phyloP scores from a whole-genome alignment of 1,284 basidiomycete species.

The Moesziomyces aphidis region DNA sequence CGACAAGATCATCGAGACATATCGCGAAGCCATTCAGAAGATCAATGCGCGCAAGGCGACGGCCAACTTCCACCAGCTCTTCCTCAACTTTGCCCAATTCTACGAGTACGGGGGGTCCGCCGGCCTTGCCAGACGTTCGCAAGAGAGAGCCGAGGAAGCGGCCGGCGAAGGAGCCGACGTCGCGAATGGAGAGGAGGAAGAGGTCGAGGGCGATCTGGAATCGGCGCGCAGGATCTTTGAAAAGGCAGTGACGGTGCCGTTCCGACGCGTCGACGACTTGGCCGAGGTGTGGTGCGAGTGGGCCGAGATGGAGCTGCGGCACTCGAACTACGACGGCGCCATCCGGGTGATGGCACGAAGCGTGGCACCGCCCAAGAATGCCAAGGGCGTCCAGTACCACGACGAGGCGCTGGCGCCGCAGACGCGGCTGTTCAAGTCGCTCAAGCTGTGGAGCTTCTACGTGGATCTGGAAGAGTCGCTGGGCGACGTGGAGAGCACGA shows the following conservation, averaged over 20 bases:
- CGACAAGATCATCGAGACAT: slow-evolving; percentile 92
- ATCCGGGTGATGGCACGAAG: slow-evolving; percentile 96
- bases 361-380: slow-evolving; percentile 81
- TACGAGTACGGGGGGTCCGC: slow-evolving; percentile 89
- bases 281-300: slow-evolving; percentile 99
- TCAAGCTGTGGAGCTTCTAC: slow-evolving; percentile 99
- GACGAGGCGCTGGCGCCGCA: slow-evolving; percentile 93
- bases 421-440: slow-evolving; percentile 91
- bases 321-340: slow-evolving; percentile 96
- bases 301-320: slow-evolving; percentile 96
- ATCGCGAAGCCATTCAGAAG: slow-evolving; percentile 87
- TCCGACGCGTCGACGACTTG: slow-evolving; percentile 94
- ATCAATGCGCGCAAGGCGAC: slow-evolving; percentile 91
- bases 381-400: slow-evolving; percentile 86
- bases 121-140: slow-evolving; percentile 26
- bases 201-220: slow-evolving; percentile 82
- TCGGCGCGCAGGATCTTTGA: slow-evolving; percentile 92
- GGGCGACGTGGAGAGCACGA: slow-evolving; percentile 90
- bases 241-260: slow-evolving; percentile 89
- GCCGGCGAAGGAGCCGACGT: slow-evolving; percentile 72
- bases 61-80: slow-evolving; percentile 88
- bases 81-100: slow-evolving; percentile 95
- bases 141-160: slow-evolving; percentile 74
- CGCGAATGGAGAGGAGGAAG: slow-evolving; percentile 25
- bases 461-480: slow-evolving; percentile 97